Base-by-base conservation (phyloP, 306 rosid genomes). In the Malus asiatica region DNA sequence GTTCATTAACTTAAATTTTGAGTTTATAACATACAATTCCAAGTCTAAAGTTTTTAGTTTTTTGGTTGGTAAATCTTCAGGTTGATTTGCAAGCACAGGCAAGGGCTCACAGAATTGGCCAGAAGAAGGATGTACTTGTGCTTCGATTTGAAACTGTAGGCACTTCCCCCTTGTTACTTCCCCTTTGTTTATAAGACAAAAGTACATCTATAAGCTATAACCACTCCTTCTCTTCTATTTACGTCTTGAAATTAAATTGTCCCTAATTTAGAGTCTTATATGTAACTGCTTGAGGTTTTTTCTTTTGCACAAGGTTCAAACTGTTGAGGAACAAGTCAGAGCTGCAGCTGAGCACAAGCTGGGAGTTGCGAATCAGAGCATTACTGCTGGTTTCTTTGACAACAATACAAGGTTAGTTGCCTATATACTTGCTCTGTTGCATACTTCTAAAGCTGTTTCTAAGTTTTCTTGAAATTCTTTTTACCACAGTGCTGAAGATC, bases 41-140 rank as follows among this genome's bases (percentile, higher is more conserved):
- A 53, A 61, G 76, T 78, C 68, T 60, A 53, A 60, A 78, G 67
- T 59, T 77, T 79, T 70, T 66, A 42, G 57, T 80, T 69, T 40
- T 25, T 79, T 67, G 76, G 75, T 66, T 85, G 74, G 74, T 78
- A 62, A 80, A 44, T 78, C 80, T 80, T 82, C 88, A 96, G 99
- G 99, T 96, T 73, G 99, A 96, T 82, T 83, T 96, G 85, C 99
- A 96, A 89, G 99, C 99, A 8, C 99, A 96, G 84, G 99, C 99
- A 57, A 93, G 99, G 84, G 99, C 99, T 82, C 99, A 96, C 85
- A 88, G 99, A 82, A 86, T 96, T 82, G 99, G 99, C 81, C 99
- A 96, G 90, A 96, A 96, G 90, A 90, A 90, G 88, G 99, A 96
- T 1, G 99, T 96, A 67, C 97, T 96, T 33, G 99, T 96, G 86